These are phyloP conservation scores for Neonectria sp. DNA, from an alignment of 2,329 filamentous ascomycete species.

Conservation along the genomic window DNA sequence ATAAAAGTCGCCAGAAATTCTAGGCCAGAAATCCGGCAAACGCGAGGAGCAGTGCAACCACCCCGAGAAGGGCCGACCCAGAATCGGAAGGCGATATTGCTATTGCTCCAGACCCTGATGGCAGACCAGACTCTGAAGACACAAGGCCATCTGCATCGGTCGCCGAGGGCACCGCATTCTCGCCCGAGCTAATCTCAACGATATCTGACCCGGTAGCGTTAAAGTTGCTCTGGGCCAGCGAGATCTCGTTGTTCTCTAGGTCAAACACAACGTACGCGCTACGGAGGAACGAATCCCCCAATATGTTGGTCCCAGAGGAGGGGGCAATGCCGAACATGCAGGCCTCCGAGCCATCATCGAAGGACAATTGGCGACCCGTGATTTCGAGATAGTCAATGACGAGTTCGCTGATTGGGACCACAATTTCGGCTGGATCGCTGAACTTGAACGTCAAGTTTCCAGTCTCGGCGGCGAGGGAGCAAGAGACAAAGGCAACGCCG, in stretches of 20 bases:
- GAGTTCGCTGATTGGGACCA: slow-evolving; percentile 71
- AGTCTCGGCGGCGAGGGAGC: slow-evolving; percentile 61
- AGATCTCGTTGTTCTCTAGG: slow-evolving; percentile 79
- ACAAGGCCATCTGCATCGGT: slow-evolving; percentile 65
- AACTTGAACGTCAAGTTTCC: slow-evolving; percentile 68
- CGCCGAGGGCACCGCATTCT: slow-evolving; percentile 67
- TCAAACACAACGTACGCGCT: slow-evolving; percentile 85
- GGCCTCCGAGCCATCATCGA: slow-evolving; percentile 67
- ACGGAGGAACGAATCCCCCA: slow-evolving; percentile 83
- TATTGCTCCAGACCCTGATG: slow-evolving; percentile 26
- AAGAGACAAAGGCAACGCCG: slow-evolving; percentile 74
- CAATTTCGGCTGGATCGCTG: slow-evolving; percentile 63
- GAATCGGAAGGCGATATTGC: slow-evolving; percentile 20
- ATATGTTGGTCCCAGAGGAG: slow-evolving; percentile 68
- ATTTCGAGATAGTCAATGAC: slow-evolving; percentile 67
- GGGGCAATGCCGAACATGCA: slow-evolving; percentile 80
- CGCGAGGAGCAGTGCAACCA: slow-evolving; percentile 31
- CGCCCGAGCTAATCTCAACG: slow-evolving; percentile 68
- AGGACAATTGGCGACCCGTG: slow-evolving; percentile 63
- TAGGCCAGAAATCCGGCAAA: slow-evolving; percentile 40
- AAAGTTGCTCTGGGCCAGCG: slow-evolving; percentile 77
- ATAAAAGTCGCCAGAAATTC: background rate
- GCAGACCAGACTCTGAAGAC: slow-evolving; percentile 62
- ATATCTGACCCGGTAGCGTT: slow-evolving; percentile 65
- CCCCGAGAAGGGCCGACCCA: slow-evolving; percentile 12